Base-by-base conservation (phyloP, 2,329 filamentous ascomycete genomes). In the Niveomyces coronatus region DNA sequence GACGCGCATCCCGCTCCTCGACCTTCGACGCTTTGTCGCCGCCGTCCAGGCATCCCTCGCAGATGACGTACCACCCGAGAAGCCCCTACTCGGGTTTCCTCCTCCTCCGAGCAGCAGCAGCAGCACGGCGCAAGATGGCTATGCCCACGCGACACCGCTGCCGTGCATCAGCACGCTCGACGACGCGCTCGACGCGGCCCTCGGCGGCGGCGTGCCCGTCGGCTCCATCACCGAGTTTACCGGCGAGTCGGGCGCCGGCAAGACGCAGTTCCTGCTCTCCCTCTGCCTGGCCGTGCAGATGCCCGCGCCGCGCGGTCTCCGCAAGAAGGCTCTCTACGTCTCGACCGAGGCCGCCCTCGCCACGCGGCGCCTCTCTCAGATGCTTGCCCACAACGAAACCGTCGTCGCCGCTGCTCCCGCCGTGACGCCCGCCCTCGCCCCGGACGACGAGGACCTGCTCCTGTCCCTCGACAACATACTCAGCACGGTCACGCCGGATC, bases 171-270 rank as follows among this genome's bases (percentile, higher is more conserved):
- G 82, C 63, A 93, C 85, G 0, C 71, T 95, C 30, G 85, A 94
- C 57, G 65, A 73, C 35, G 60, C 62, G 26, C 67, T 98, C 22
- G 89, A 98, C 47, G 56, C 55, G 8, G 63, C 61, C 3, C 68
- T 96, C 27, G 76, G 74, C 43, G 89, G 88, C 33, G 91, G 91
- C 15, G 73, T 96, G 39, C 83, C 82, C 1, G 71, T 79, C 3
- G 84, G 87, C 32, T 82, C 82, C 59, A 68, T 98, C 52, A 87
- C 85, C 7, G 91, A 98, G 58, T 71, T 98, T 44, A 83, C 86
- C 2, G 91, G 91, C 42, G 91, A 96, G 65, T 94, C 86, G 47
- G 91, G 88, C 50, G 84, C 80, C 47, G 91, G 89, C 52, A 98
- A 98, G 70, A 95, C 91, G 2, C 91, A 98, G 58, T 77, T 95